Evolutionary conservation across 2,329 filamentous ascomycete genomes (phyloP), one percentile per base, ranked within the genome.

Genomic region (Aspergillus brunneoviolaceus): DNA sequence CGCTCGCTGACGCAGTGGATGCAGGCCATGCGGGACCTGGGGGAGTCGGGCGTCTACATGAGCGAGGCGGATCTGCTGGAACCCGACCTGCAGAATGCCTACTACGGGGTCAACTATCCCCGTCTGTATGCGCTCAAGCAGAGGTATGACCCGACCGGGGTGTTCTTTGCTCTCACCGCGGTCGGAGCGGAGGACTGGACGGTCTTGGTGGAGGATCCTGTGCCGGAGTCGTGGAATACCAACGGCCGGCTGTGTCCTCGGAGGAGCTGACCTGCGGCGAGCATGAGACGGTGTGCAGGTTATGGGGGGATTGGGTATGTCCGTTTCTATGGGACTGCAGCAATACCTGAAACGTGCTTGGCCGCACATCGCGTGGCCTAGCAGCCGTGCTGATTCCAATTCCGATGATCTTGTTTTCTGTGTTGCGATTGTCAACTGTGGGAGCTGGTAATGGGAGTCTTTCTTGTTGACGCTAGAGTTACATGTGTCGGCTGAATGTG

Each of bases 1-100:
- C 48, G 60, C 23, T 60, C 59, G 10, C 65, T 67, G 10, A 67
- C 66, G n/a, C 19, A 51, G 27, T 66, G 63, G 65, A 68, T 67
- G 63, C 60, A 68, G 9, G 56, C 55, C 4, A 16, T 67, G n/a
- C 65, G 65, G 1, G 61, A 59, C 2, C 62, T 68, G 29, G 61
- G 65, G 1, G 55, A 63, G 16, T 68, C 65, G 1, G 76, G 75
- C 9, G 64, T 70, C 0, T 78, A 78, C 48, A 70, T 71, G 33
- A 78, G 75, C 51, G 76, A 79, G 61, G 76, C 70, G 5, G 72
- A 79, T 57, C 68, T 75, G 11, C 67, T 70, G 4, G 76, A 80
- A 60, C 75, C 76, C 2, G 64, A 75, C 50, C 78, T 73, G 64
- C 74, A 79, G 60, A 52, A 74, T 19, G 66, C 73, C 2, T 80